Base-by-base conservation (phyloP, 208 protist species). In the Trypanosomatidae sp. region DNA sequence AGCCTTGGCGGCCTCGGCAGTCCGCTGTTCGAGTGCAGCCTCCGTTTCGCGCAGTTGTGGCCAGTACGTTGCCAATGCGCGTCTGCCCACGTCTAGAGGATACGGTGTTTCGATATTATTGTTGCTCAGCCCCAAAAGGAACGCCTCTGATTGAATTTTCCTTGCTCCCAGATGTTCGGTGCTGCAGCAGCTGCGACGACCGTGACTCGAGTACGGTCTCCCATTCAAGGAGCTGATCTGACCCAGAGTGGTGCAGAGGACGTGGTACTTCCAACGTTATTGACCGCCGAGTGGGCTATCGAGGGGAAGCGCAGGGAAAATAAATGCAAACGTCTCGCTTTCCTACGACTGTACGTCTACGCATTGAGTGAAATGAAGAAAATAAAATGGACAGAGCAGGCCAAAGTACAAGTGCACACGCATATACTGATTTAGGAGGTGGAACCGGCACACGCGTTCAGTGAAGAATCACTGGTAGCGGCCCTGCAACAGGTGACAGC, bases 71-170 rank as follows among this genome's bases (percentile, higher is more conserved):
- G 62, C 19, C 49, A 82, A 66, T 15, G 74, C 33, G 44, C 74
- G 73, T n/a, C 72, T 62, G 17, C 74, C 50, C 59, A 70, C 74
- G 52, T 73, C 67, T 9, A 59, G 30, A 10, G 73, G n/a, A 30
- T 65, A 39, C 62, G 2, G 71, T 33, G 80, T 76, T 7, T 70
- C 73, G 17, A 79, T 60, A 70, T 85, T 85, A 69, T 85, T 82
- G 44, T 73, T 80, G 41, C 68, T 60, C 71, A 90, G 72, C 43
- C 85, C 73, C 30, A 77, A 66, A 25, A 87, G 58, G 39, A 80
- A 85, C 22, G 79, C 81, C 68, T 87, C 85, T 5, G 82, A 58
- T 66, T 81, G 67, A 12, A 85, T 56, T 55, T 58, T 33, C 43
- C 39, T 43, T 12, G 50, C 66, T n/a, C 58, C 12, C 9, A 58